These are phyloP conservation scores for Isatis tinctoria DNA, from an alignment of 345 rosid genomes.

Conservation along the genomic window DNA sequence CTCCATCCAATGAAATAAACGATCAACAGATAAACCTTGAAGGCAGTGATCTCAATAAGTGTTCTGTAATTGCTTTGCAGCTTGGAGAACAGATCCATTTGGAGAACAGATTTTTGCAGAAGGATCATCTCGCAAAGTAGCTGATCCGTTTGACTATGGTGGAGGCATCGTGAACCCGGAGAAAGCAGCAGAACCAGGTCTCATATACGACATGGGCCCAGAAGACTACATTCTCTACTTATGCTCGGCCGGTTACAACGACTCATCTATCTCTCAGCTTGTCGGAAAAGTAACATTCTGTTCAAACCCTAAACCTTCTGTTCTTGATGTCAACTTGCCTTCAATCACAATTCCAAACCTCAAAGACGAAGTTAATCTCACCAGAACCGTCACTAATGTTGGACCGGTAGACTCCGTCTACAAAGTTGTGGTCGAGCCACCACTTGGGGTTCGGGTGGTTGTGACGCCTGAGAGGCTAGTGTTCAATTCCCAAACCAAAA, in stretches of 20 bases:
- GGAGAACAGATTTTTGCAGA: conserved; percentile 42
- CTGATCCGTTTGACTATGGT: conserved; percentile 49
- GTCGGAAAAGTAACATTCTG: conserved; percentile 34
- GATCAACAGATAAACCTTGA: background rate
- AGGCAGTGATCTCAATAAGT: background rate
- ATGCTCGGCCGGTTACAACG: conserved; percentile 40
- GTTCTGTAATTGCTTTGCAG: conserved; percentile 1
- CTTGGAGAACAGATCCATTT: conserved; percentile 33
- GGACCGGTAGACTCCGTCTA: conserved; percentile 33
- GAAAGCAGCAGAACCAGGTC: conserved; percentile 46
- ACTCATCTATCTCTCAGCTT: conserved; percentile 43
- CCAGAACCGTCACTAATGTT: conserved; percentile 43
- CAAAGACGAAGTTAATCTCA: conserved; percentile 4
- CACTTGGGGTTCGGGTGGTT: conserved; percentile 18
- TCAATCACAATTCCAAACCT: conserved; percentile 33
- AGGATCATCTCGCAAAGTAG: conserved; percentile 25
- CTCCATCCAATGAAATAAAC: background rate
- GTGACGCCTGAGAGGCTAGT: conserved; percentile 25
- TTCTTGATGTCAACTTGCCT: conserved; percentile 41
- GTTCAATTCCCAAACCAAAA: conserved; percentile 16
- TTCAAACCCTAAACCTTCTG: conserved; percentile 1
- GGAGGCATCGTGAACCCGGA: conserved; percentile 56
- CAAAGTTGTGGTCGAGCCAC: conserved; percentile 19
- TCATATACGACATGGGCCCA: conserved; percentile 45
- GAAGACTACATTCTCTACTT: conserved; percentile 42